A percentile compares a stretch with the other conserved stretches of the same genome.
Conservation (phyloP, 495 filamentous ascomycete genomes). For the Penicillium lividum region DNA sequence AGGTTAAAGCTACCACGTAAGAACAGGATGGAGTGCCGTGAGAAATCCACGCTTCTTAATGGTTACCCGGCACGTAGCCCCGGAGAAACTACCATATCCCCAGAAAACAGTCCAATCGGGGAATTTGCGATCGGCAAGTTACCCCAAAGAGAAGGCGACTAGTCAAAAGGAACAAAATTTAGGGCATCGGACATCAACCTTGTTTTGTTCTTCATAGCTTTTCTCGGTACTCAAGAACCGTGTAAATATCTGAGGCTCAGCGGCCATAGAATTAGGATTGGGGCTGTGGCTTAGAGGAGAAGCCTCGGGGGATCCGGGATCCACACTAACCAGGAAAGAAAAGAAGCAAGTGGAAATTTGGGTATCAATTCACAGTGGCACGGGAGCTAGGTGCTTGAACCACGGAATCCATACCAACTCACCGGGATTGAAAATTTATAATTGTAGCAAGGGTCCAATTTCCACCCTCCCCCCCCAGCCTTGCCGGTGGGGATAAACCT, state of each 20-base stretch:
- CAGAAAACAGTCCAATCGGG: background rate
- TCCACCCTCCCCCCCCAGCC: background rate
- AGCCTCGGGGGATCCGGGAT: background rate
- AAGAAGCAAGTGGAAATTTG: constrained; percentile 5
- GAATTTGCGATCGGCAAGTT: background rate
- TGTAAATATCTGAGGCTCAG: background rate
- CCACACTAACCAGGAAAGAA: constrained; percentile 1
- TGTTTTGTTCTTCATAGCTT: background rate
- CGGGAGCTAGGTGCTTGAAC: background rate
- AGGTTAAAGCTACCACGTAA: background rate
- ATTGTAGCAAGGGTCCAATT: background rate
- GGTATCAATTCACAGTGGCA: background rate
- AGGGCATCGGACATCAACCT: background rate
- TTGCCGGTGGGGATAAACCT: background rate
- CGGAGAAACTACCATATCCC: background rate
- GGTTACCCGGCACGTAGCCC: background rate
- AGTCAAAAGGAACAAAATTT: background rate
- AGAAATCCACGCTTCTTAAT: background rate
- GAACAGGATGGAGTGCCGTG: background rate
- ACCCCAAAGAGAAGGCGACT: background rate
- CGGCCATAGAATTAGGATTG: background rate
- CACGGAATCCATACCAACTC: too few relatives aligned
- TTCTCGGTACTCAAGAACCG: too few relatives aligned
- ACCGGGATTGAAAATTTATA: too few relatives aligned
- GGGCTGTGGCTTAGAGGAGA: constrained; percentile 1